Evolutionary conservation across 106 monocot species (phyloP), one percentile per base, ranked within the genome.

Genomic region (Dioscorea alata): DNA sequence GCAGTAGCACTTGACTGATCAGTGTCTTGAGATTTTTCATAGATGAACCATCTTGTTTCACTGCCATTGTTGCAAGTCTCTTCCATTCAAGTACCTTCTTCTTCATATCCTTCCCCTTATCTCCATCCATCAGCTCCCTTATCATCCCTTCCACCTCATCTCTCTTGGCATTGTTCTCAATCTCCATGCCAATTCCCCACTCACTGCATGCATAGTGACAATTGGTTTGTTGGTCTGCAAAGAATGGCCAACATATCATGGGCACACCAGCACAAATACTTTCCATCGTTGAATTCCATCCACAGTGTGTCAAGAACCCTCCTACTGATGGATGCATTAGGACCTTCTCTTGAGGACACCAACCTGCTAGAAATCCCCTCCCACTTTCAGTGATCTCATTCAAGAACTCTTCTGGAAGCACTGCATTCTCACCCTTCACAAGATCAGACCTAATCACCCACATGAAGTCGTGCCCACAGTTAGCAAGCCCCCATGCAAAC

Each of bases 211-310:
- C 42, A 33, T 71, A 80, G 20, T 66, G 32, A 35, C 86, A 82
- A 50, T 86, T 83, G 0, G 86, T 82, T 59, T 79, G 86, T 63
- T 86, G 86, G 31, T 87, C 80, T 1, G 80, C 87, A 42, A 84
- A 80, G 60, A 76, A 80, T 0, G 80, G 80, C 84, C 84, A 84
- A 33, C 84, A 64, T 20, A 84, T 6, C 73, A 84, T 60, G 9
- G 85, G 81, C 61, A 85, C 77, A 10, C 81, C 85, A 22, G 57
- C 53, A 59, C 74, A 59, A 0, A 90, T 31, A 59, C 75, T 79
- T 67, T 86, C 86, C 60, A 81, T 49, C 23, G 78, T 86, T 31
- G 90, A 90, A 50, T 89, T 89, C 89, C 89, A 89, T 12, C 89
- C 89, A 20, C 85, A 60, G 49, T 85, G 85, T 17, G 85, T 81